These are phyloP conservation scores for Meripilus lineatus DNA, from an alignment of 1,284 basidiomycete species.

Conservation along the genomic window DNA sequence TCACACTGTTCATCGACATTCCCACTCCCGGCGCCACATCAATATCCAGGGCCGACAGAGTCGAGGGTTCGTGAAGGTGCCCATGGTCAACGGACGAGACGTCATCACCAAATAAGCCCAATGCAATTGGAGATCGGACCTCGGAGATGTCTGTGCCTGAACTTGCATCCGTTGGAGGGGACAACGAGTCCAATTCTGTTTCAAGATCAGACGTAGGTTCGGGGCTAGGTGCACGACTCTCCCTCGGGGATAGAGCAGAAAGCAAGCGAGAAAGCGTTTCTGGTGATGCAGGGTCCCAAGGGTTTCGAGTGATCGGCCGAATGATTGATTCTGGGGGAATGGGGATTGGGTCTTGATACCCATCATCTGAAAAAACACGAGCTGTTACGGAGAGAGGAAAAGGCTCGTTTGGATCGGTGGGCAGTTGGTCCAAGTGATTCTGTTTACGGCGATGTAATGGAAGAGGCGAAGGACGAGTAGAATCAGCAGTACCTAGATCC, in stretches of 20 bases:
- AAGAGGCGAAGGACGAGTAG: conserved; percentile 34
- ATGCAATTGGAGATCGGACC: conserved; percentile 13
- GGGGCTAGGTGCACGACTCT: conserved; percentile 17
- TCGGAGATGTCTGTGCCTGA: conserved; percentile 22
- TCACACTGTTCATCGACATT: neutral
- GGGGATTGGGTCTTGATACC: conserved; percentile 21
- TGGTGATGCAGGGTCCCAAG: conserved; percentile 30
- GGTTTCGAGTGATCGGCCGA: conserved; percentile 17
- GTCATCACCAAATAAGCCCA: conserved; percentile 4
- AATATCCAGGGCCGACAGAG: neutral
- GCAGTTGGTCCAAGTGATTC: conserved; percentile 12
- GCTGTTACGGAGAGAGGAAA: conserved; percentile 17
- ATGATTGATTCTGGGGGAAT: conserved; percentile 19
- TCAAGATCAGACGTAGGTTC: conserved; percentile 13
- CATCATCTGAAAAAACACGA: conserved; percentile 17
- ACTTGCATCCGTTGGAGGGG: conserved; percentile 20
- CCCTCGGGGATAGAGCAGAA: conserved; percentile 24
- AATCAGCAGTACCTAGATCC: conserved; percentile 35
- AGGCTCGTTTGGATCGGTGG: conserved; percentile 8
- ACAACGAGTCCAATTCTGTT: conserved; percentile 13
- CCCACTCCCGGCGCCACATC: neutral
- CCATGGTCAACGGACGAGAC: neutral
- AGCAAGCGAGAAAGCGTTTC: conserved; percentile 24
- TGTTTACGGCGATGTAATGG: conserved; percentile 25
- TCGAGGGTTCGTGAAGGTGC: conserved; percentile 1